These are phyloP conservation scores for Murraya koenigii DNA, from an alignment of 345 rosid species.

Conservation along the genomic window DNA sequence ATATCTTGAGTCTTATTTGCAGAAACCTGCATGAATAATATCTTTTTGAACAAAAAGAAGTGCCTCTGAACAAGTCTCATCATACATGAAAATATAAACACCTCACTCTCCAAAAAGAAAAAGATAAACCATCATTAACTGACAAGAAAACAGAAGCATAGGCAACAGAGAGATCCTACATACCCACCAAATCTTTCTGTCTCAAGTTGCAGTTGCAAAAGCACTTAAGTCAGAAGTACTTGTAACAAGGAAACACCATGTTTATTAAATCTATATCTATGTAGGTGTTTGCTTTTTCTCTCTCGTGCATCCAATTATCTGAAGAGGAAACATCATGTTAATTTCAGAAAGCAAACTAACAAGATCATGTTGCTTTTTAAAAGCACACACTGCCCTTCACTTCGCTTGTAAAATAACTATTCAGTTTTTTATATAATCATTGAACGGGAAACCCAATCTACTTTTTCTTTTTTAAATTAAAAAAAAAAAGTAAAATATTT, in stretches of 20 bases:
- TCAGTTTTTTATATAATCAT: background rate
- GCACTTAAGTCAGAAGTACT: background rate
- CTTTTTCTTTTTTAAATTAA: background rate
- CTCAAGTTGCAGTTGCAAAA: background rate
- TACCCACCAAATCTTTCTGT: constrained; percentile 17
- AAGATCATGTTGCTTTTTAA: constrained; percentile 2
- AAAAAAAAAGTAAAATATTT: background rate
- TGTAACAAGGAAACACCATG: constrained; percentile 3
- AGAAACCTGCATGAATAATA: background rate
- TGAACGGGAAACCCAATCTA: background rate
- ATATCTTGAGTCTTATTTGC: background rate
- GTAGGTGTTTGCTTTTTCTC: background rate
- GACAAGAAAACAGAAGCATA: background rate
- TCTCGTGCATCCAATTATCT: background rate
- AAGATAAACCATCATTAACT: background rate
- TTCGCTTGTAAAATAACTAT: no score
- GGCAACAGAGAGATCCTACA: constrained; percentile 1
- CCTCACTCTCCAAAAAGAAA: background rate
- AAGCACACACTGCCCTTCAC: constrained; percentile 9
- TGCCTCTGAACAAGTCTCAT: background rate
- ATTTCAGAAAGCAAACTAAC: constrained; percentile 14
- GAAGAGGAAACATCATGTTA: constrained; percentile 13
- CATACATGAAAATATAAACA: background rate
- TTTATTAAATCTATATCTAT: background rate
- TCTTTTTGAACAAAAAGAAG: background rate